A percentile compares a stretch with the other conserved stretches of the same genome.
phyloP scores from a whole-genome alignment of 495 filamentous ascomycete genomes.

The Penicillium cinerascens region DNA sequence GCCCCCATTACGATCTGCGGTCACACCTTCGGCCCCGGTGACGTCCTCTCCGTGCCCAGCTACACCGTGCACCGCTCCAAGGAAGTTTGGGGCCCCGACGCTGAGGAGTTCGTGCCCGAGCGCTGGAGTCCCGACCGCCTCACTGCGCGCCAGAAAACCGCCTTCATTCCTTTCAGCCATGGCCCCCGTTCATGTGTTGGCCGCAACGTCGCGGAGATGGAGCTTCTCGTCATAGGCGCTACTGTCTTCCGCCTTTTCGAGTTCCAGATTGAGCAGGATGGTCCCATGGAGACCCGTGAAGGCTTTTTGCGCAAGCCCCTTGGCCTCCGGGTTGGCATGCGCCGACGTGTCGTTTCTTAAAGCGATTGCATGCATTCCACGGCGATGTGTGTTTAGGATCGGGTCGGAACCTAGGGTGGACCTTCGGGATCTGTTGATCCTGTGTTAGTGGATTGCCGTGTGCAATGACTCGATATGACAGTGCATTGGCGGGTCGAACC shows the following conservation, averaged over 20 bases:
- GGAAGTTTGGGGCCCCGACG: constrained; percentile 77
- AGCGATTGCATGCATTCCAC: background rate
- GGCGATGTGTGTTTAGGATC: background rate
- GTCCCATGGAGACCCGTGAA: constrained; percentile 72
- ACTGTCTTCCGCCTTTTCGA: constrained; percentile 76
- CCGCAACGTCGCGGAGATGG: constrained; percentile 90
- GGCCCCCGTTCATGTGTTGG: constrained; percentile 83
- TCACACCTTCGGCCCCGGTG: constrained; percentile 68
- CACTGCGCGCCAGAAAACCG: constrained; percentile 65
- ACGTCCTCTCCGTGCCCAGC: constrained; percentile 77
- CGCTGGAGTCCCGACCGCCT: constrained; percentile 59
- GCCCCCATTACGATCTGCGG: constrained; percentile 51
- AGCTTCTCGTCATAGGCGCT: constrained; percentile 74
- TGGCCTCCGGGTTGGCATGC: constrained; percentile 68
- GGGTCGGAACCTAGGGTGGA: background rate
- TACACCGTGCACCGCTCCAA: constrained; percentile 84
- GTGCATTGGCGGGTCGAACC: background rate
- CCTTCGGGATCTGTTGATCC: background rate
- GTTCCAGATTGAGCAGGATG: constrained; percentile 65
- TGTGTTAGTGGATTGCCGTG: background rate
- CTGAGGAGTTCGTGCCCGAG: constrained; percentile 78
- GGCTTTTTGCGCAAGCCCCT: constrained; percentile 90
- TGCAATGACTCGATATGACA: constrained; percentile 13
- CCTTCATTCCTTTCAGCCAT: constrained; percentile 80
- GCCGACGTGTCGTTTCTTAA: constrained; percentile 35